Evolutionary conservation across 495 filamentous ascomycete genomes (phyloP), one percentile per base, ranked within the genome.

Genomic region (Lindgomyces ingoldianus): DNA sequence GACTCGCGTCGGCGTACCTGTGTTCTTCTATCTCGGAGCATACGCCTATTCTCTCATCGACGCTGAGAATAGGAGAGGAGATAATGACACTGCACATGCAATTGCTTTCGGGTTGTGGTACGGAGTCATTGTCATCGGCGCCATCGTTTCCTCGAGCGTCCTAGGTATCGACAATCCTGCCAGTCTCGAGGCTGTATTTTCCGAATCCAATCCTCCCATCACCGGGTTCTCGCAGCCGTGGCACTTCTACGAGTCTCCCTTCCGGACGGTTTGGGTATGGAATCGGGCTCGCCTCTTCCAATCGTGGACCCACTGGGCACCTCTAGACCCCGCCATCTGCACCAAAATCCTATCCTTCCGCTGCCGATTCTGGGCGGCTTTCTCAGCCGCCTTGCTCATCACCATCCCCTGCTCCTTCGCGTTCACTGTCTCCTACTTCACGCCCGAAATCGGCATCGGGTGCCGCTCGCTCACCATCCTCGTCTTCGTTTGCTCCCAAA

Each of bases 121-220:
- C 42, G 55, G 55, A 44, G 36, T 45, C 18, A 27, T 57, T 16
- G 55, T 57, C 10, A 57, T 57, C 19, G 36, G 41, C 4, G 55
- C 55, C 14, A 57, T 57, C 21, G 42, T 57, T 2, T 44, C 30
- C 39, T 57, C 55, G 11, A 46, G 19, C 18, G 11, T 47, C 1
- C 55, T 57, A 3, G 55, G 55, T n/a, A 27, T 57, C 42, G 55
- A 57, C 21, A 57, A 57, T 27, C 55, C 55, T 8, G 55, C 55
- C 22, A 47, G 55, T 30, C 24, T 57, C 41, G 55, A 57, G 19
- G 55, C 55, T 22, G 33, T 57, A 11, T 57, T 57, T 21, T 57
- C 55, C 24, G 11, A 10, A 52, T 42, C 19, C 14, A 47, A 57
- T 44, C 4, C 25, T 1, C 24, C 49, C 26, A 30, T 11, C 24